Evolutionary conservation across 2,329 filamentous ascomycete species (phyloP).

Genomic region (Fonsecaea erecta): DNA sequence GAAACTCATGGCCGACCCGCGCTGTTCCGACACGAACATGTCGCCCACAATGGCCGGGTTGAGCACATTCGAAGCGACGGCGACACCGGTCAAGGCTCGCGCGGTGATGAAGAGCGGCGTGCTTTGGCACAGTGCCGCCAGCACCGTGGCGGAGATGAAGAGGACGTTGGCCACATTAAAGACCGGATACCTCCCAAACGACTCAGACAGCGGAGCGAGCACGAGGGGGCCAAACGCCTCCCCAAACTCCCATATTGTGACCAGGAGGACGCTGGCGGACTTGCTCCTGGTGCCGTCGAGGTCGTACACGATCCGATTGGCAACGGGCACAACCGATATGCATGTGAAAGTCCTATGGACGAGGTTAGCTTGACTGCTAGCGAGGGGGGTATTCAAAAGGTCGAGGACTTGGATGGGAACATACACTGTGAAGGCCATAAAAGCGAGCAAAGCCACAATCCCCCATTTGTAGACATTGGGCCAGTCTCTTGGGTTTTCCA

Average conservation of each 20-base stretch:
- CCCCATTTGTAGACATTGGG: constrained; percentile 34
- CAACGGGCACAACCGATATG: constrained; percentile 61
- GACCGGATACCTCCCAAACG: constrained; percentile 48
- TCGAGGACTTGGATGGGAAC: not conserved
- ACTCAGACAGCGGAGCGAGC: constrained; percentile 52
- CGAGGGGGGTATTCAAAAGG: not conserved
- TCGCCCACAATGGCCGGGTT: constrained; percentile 68
- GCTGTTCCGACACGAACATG: constrained; percentile 62
- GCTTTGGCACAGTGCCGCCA: constrained; percentile 47
- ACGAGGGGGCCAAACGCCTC: constrained; percentile 53
- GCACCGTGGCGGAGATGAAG: constrained; percentile 51
- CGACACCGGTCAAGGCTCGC: constrained; percentile 51
- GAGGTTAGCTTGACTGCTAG: constrained; percentile 6
- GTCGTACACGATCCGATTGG: constrained; percentile 57
- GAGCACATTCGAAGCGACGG: constrained; percentile 59
- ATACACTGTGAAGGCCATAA: constrained; percentile 37
- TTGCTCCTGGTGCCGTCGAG: constrained; percentile 48
- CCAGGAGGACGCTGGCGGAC: constrained; percentile 56
- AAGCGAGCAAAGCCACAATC: constrained; percentile 35
- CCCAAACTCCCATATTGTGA: constrained; percentile 57
- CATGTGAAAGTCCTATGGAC: constrained; percentile 61
- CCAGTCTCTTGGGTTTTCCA: constrained; percentile 39
- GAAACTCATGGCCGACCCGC: constrained; percentile 63
- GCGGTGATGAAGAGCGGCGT: constrained; percentile 48
- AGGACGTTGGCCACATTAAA: constrained; percentile 49